Evolutionary conservation across 352 stramenopile genomes (phyloP).

Genomic region (Phytophthora pini): DNA sequence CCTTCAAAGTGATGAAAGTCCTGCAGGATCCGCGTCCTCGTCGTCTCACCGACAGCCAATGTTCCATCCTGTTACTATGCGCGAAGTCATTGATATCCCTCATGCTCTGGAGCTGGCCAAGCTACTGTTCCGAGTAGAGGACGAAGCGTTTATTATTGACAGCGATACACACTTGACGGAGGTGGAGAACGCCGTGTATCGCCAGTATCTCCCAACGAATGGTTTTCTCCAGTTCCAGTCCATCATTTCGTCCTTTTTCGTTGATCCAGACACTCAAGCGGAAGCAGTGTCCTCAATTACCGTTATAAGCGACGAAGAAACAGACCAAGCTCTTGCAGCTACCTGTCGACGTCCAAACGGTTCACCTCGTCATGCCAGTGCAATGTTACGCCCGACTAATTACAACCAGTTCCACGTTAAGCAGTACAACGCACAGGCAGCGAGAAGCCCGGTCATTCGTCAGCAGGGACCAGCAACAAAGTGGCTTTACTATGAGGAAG

Average conservation of each 20-base stretch:
- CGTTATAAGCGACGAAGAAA: background rate
- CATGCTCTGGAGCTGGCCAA: constrained; percentile 53
- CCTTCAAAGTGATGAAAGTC: constrained; percentile 16
- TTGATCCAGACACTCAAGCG: constrained; percentile 29
- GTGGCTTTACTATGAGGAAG: constrained; percentile 68
- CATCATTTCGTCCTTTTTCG: constrained; percentile 53
- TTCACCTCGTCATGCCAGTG: constrained; percentile 19
- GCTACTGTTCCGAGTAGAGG: constrained; percentile 58
- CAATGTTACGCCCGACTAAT: constrained; percentile 54
- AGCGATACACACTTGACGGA: constrained; percentile 56
- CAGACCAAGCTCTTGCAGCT: background rate
- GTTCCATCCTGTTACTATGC: constrained; percentile 58
- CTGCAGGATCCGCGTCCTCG: constrained; percentile 12
- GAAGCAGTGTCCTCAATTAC: constrained; percentile 7
- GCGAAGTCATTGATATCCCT: constrained; percentile 57
- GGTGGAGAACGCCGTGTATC: constrained; percentile 63
- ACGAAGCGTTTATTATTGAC: constrained; percentile 43
- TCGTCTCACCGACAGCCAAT: constrained; percentile 47
- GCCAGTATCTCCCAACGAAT: constrained; percentile 54
- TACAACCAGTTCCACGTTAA: constrained; percentile 67
- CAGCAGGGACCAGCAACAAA: constrained; percentile 24
- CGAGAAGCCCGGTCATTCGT: constrained; percentile 58
- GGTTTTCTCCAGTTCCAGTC: constrained; percentile 59
- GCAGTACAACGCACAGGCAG: constrained; percentile 52
- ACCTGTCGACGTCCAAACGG: constrained; percentile 22